Conservation (phyloP, 352 stramenopile species). For the Globisporangium megalacanthum region DNA sequence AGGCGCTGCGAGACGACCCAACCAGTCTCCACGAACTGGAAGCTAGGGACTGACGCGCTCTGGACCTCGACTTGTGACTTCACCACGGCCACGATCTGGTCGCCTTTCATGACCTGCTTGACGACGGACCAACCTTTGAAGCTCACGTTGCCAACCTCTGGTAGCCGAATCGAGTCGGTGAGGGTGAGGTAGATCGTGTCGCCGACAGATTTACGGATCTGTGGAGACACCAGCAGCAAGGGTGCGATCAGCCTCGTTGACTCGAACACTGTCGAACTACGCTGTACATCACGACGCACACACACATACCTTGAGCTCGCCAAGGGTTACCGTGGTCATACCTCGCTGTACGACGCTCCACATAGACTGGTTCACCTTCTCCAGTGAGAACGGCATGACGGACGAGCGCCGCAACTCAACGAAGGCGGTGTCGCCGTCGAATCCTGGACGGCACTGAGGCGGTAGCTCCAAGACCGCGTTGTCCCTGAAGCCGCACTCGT, state of each 20-base stretch:
- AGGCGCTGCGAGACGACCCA: background rate
- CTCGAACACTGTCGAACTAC: no score
- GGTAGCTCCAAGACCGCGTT: background rate
- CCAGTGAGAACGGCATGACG: constrained; percentile 8
- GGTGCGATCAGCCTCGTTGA: no score
- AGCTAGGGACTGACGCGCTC: background rate
- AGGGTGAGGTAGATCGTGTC: constrained; percentile 18
- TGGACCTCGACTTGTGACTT: constrained; percentile 21
- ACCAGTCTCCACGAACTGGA: background rate
- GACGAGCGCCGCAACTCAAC: background rate
- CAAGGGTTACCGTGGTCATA: background rate
- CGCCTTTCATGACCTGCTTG: constrained; percentile 20
- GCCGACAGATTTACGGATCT: background rate
- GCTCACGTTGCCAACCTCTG: constrained; percentile 11
- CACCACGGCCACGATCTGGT: constrained; percentile 22
- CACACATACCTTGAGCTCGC: background rate
- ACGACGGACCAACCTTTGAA: constrained; percentile 20
- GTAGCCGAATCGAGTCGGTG: constrained; percentile 18
- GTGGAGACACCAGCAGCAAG: background rate
- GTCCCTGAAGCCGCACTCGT: constrained; percentile 13
- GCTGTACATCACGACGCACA: no score
- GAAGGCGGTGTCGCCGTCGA: background rate
- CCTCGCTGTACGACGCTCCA: constrained; percentile 14
- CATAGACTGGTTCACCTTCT: constrained; percentile 23
- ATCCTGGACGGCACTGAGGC: background rate